Conservation (phyloP, 768 basidiomycete genomes). For the Filobasidium floriforme region DNA sequence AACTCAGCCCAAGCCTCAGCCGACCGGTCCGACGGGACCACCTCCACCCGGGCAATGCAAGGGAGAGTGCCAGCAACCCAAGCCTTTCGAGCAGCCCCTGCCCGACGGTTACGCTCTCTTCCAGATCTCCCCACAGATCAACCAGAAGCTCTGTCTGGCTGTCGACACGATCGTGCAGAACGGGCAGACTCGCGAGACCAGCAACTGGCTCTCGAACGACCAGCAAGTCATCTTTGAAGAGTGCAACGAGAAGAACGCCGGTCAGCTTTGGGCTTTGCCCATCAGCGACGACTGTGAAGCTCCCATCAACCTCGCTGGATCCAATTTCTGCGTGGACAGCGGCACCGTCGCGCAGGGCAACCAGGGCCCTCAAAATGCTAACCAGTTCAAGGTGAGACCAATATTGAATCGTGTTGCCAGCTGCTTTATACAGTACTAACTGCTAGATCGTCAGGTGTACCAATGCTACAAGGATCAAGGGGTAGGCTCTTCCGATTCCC, state of each 20-base stretch:
- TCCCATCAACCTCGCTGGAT: neutral
- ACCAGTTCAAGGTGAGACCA: neutral
- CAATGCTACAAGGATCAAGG: neutral
- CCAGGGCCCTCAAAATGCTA: neutral
- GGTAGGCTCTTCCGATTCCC: neutral
- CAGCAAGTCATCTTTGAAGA: neutral
- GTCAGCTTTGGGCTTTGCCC: neutral
- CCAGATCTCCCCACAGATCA: neutral
- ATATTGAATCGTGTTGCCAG: neutral
- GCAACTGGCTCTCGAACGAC: neutral
- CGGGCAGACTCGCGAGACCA: neutral
- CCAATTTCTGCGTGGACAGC: constrained; percentile 1
- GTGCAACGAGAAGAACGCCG: neutral
- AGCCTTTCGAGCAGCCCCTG: neutral
- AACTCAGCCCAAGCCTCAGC: neutral
- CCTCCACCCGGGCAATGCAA: neutral
- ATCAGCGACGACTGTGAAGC: neutral
- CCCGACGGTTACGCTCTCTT: neutral
- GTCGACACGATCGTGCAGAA: neutral
- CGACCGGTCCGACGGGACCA: neutral
- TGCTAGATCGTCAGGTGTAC: neutral
- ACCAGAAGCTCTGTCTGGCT: neutral
- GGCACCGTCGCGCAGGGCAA: neutral
- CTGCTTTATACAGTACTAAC: neutral
- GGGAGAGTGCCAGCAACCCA: neutral